Evolutionary conservation across 148 eudicot genomes (phyloP).

Genomic region (Rhododendron ovatum): DNA sequence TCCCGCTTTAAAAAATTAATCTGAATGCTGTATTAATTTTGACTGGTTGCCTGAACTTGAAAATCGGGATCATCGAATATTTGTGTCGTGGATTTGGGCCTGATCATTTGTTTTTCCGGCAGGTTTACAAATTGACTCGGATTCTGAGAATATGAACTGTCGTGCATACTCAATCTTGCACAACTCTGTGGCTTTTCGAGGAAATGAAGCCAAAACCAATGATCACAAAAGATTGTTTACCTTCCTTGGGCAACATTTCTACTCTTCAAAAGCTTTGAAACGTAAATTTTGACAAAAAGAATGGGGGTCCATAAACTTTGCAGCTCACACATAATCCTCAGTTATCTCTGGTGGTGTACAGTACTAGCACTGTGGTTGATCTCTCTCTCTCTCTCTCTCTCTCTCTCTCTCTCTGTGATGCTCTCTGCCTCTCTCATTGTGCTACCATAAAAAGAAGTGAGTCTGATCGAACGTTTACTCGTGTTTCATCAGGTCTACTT

Average conservation of each 20-base stretch:
- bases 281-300: background rate
- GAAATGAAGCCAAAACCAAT: background rate
- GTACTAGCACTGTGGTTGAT: background rate
- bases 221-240: background rate
- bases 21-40: background rate
- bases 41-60: background rate
- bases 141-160: conserved; percentile 61
- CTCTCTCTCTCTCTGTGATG: background rate
- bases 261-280: background rate
- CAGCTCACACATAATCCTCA: background rate
- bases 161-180: background rate
- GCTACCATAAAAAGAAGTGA: background rate
- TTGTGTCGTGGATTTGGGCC: background rate
- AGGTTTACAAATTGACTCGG: conserved; percentile 87
- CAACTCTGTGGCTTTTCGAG: background rate
- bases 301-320: background rate
- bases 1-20: background rate
- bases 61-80: background rate
- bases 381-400: background rate
- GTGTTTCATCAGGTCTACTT: background rate
- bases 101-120: conserved; percentile 18
- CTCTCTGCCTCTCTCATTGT: background rate
- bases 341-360: background rate
- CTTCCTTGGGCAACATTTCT: background rate
- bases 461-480: background rate